Evolutionary conservation across 176 grass and related monocot genomes (phyloP), one percentile per base, ranked within the genome.

Genomic region (Guadua angustifolia): DNA sequence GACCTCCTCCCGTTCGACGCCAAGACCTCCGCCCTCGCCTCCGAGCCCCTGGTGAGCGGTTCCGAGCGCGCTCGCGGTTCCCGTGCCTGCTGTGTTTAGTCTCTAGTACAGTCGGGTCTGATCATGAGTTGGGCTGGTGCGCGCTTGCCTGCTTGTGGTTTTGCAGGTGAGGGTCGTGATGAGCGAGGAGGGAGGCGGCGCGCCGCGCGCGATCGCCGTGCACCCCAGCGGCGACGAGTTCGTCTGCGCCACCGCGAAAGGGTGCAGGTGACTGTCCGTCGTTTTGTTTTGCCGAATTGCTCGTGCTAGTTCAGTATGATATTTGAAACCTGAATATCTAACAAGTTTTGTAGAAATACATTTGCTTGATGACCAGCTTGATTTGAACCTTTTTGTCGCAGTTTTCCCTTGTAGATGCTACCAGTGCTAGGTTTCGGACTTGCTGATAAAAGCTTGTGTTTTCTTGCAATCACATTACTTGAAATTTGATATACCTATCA

Each of bases 1-100:
- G 95, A 98, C 40, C 66, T 98, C 71, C 74, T 90, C 83, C 66
- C 86, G n/a, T 98, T 98, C 82, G 87, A 98, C 44, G 45, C 85
- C 75, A 88, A 71, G 73, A 77, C 88, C 68, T 58, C 66, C 72
- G 83, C 89, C 21, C 79, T 98, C 79, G 87, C 87, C 82, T 39
- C 87, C 38, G 91, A 91, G 36, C 89, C 95, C 12, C 84, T 92
- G 91, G 95, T 66, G 67, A 74, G 78, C 60, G 39, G 19, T 51
- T 18, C 17, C 29, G 22, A n/a, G 43, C 43, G 24, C 47, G 8
- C 49, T 69, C 22, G 2, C 10, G 35, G 17, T 18, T 24, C 10
- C 12, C 21, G n/a, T 47, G 32, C 47, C 46, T 52, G 47, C 62
- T 67, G 47, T 67, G 47, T 32, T 12, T 13, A 22, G 16, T 22